Base-by-base conservation (phyloP, 805 yeast species). In the Ogataea philodendri region DNA sequence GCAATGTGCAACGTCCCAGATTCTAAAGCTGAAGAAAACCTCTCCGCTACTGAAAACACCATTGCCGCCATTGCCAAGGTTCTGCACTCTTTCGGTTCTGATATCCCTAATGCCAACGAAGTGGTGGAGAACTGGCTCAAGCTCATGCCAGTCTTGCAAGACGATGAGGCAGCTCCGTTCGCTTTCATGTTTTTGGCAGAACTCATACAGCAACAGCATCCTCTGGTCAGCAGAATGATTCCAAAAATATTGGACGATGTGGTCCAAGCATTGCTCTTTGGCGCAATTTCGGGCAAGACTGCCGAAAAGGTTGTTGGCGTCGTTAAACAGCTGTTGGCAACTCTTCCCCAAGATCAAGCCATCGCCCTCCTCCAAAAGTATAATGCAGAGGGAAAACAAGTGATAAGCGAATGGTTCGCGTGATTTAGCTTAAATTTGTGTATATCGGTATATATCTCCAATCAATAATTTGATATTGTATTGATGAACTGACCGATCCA, bases 101-200 rank as follows among this genome's bases (percentile, higher is more conserved):
- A 49, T 30, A 67, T 85, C 32, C 80, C 88, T 19, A 75, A 79
- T 54, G 62, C 78, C 39, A 76, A 82, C 44, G 67, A 72, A 16
- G 74, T 84, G 16, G 65, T 85, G 31, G 72, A 69, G 19, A 81
- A 74, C 42, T 93, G 97, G 97, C 66, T 93, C 35, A 71, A 72
- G 43, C 72, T 86, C 8, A 73, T 93, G 47, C 98, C 97, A 15
- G 74, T 90, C 26, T 62, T 79, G 15, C 83, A 78, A 49, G 97
- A 93, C 58, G 83, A 78, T 26, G 93, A 84, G 48, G 95, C 95
- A 4, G 97, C 97, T 4, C 78, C 87, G 10, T 86, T 72, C 59
- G 78, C 86, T 13, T 93, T 87, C 63, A 69, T 72, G 49, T 89
- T 86, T 56, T 66, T 89, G 46, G 65, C 79, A 7, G 83, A 81